A percentile compares a stretch with the other conserved stretches of the same genome.
Evolutionary conservation across 768 basidiomycete species (phyloP).

Genomic region (Lentinus tigrinus): DNA sequence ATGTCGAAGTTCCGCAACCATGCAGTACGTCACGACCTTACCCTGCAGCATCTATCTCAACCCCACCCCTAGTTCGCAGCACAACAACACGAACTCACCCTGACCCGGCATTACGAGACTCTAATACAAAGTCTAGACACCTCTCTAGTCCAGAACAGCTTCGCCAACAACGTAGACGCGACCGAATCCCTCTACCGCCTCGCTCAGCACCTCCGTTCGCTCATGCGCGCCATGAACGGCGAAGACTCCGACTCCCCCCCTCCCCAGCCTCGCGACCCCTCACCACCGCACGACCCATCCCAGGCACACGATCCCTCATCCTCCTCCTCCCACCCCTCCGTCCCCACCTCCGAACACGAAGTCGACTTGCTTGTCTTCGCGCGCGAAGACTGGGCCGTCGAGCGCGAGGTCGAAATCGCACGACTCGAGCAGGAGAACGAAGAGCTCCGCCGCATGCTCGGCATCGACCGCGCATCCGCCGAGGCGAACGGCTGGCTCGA

Average conservation of each 20-base stretch:
- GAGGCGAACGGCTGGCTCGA: constrained; percentile 48
- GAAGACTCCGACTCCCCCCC: constrained; percentile 37
- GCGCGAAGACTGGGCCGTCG: constrained; percentile 79
- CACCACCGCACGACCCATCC: background rate
- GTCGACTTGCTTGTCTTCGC: constrained; percentile 42
- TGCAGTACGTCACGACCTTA: constrained; percentile 55
- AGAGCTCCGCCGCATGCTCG: constrained; percentile 69
- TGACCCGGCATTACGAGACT: constrained; percentile 88
- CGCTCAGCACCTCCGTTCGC: constrained; percentile 64
- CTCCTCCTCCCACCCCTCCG: constrained; percentile 34
- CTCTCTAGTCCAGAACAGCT: constrained; percentile 52
- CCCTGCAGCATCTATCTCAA: background rate
- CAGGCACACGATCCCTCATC: background rate
- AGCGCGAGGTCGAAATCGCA: constrained; percentile 84
- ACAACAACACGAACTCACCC: constrained; percentile 82
- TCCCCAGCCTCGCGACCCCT: background rate
- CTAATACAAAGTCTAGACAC: constrained; percentile 69
- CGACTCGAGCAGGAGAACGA: constrained; percentile 84
- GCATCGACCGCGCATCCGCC: constrained; percentile 63
- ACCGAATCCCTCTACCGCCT: constrained; percentile 72
- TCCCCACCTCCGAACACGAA: constrained; percentile 43
- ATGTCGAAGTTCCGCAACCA: constrained; percentile 96
- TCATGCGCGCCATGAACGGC: constrained; percentile 69
- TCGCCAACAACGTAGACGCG: constrained; percentile 57
- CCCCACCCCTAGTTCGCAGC: constrained; percentile 69